Evolutionary conservation across 768 basidiomycete species (phyloP), one percentile per base, ranked within the genome.

Genomic region (Panaeolus cyanescens): DNA sequence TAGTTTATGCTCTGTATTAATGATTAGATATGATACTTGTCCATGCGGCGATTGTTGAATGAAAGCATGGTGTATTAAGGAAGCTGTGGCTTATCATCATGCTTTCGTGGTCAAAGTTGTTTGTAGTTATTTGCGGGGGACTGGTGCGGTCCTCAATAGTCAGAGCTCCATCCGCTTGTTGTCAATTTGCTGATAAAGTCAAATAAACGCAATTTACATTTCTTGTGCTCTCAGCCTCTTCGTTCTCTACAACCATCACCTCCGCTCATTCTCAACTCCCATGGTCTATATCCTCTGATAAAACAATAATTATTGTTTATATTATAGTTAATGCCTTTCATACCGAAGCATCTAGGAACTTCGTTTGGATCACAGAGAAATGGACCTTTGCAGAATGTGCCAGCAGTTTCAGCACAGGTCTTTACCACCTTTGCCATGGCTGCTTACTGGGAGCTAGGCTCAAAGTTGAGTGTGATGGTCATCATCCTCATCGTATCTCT

Each of bases 401-500:
- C 45, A 25, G 25, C 25, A 28, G 45, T 50, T 28, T 50, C 45
- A 50, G 45, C 45, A 13, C 45, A 50, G 45, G 45, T 50, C 15
- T 50, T 50, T 15, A 50, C 45, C 5, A 50, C 45, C 45, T 50
- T 50, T 28, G 45, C 45, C 25, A 28, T 32, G 54, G 59, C 56
- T 19, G 55, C 55, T 13, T 55, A 65, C 12, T 55, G 55, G 17
- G 50, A 54, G 9, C 60, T 63, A 5, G 66, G 66, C 7, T 59
- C 64, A 25, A 68, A 63, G 55, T 54, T 71, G 22, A 63, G 65
- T 19, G 80, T 83, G 13, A 84, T 87, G 75, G 65, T 82, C 5
- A 70, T 77, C 30, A 86, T 92, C 56, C 80, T 90, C 54, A 62
- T 77, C 34, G 76, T 87, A 3, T 92, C 90, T 37, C 80, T 92